These are phyloP conservation scores for Candida sanyiensis DNA, from an alignment of 805 yeast genomes.

Conservation along the genomic window DNA sequence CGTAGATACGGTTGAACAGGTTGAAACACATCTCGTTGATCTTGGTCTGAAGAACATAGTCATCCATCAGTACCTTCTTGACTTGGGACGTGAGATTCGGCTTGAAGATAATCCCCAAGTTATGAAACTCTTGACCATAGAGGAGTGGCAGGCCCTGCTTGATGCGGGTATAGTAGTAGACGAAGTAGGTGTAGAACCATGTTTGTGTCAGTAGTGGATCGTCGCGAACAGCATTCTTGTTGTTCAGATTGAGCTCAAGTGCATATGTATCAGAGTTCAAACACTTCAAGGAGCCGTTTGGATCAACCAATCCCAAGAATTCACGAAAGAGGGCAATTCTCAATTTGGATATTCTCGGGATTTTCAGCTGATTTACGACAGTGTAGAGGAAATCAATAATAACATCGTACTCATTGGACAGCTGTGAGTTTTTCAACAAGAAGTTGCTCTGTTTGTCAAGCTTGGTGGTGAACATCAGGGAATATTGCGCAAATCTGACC, in stretches of 20 bases:
- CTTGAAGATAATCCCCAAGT: slow-evolving; percentile 10
- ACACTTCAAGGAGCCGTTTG: slow-evolving; percentile 8
- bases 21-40: slow-evolving; percentile 6
- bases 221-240: slow-evolving; percentile 8
- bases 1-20: slow-evolving; percentile 8
- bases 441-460: slow-evolving; percentile 13
- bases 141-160: slow-evolving; percentile 19
- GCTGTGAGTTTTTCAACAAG: slow-evolving; percentile 12
- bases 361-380: slow-evolving; percentile 6
- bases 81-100: slow-evolving; percentile 1
- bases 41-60: slow-evolving; percentile 8
- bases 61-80: slow-evolving; percentile 2
- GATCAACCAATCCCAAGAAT: slow-evolving; percentile 10
- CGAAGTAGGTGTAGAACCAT: slow-evolving; percentile 19
- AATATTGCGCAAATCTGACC: slow-evolving; percentile 18
- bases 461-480: slow-evolving; percentile 12
- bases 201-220: slow-evolving; percentile 11
- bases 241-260: slow-evolving; percentile 16
- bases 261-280: slow-evolving; percentile 10
- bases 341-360: slow-evolving; percentile 10
- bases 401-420: slow-evolving; percentile 17
- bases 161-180: slow-evolving; percentile 12
- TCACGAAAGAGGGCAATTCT: slow-evolving; percentile 12
- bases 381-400: slow-evolving; percentile 15
- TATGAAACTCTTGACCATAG: slow-evolving; percentile 16